phyloP scores from a whole-genome alignment of 2,329 filamentous ascomycete genomes.

The Colletotrichum eremochloae region DNA sequence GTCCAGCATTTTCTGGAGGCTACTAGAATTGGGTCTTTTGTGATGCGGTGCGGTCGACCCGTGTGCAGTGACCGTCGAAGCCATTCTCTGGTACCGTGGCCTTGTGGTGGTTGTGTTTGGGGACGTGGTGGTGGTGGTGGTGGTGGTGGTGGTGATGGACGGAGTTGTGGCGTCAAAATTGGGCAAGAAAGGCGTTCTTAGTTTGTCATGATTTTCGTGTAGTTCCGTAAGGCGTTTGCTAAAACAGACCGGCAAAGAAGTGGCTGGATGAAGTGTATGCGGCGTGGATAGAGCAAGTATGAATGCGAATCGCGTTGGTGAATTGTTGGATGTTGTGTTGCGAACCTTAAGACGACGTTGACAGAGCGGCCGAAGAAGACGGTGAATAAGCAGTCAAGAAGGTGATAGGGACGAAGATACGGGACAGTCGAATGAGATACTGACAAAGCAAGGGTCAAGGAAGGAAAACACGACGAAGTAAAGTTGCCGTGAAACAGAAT shows the following conservation, averaged over 20 bases:
- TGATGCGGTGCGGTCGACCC: conserved; percentile 13
- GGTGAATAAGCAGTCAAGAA: conserved; percentile 2
- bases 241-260: neutral
- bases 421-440: neutral
- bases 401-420: neutral
- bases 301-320: conserved; percentile 17
- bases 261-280: neutral
- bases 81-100: conserved; percentile 26
- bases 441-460: conserved; percentile 1
- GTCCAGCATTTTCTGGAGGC: conserved; percentile 71
- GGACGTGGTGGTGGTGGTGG: conserved; percentile 12
- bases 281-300: conserved; percentile 6
- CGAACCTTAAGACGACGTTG: neutral
- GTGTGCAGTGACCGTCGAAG: conserved; percentile 16
- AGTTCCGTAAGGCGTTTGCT: conserved; percentile 22
- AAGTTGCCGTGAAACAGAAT: conserved; percentile 27
- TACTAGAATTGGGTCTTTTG: conserved; percentile 46
- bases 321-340: neutral
- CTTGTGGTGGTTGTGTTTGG: conserved; percentile 3
- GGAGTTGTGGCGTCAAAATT: conserved; percentile 27
- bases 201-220: conserved; percentile 24
- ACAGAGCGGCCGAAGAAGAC: neutral
- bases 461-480: conserved; percentile 23
- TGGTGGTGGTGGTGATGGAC: conserved; percentile 16
- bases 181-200: conserved; percentile 27